Percentiles rank a stretch among this genome's conserved stretches.
Conservation (phyloP, 2,329 filamentous ascomycete genomes). For the Penicillium rolfsii region DNA sequence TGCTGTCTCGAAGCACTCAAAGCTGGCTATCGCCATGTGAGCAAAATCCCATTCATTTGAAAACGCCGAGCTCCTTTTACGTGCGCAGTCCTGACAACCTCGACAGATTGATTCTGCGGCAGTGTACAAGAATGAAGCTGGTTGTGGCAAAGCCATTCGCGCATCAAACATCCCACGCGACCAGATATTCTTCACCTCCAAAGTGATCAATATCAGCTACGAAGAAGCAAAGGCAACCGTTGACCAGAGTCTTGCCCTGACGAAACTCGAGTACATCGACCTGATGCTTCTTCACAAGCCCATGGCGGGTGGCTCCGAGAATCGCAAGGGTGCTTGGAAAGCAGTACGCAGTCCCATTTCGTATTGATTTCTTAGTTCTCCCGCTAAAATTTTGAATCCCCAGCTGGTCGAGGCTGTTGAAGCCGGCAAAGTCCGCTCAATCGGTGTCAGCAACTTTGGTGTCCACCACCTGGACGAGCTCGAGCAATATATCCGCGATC, state of each 20-base stretch:
- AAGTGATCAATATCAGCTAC: conserved; percentile 25
- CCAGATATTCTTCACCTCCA: conserved; percentile 70
- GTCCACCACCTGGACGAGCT: conserved; percentile 72
- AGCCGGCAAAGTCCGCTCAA: conserved; percentile 69
- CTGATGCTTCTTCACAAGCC: conserved; percentile 74
- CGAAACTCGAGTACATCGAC: conserved; percentile 73
- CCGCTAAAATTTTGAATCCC: background rate
- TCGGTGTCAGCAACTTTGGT: conserved; percentile 76
- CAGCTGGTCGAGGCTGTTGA: conserved; percentile 70
- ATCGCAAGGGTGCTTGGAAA: conserved; percentile 70
- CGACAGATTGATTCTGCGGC: conserved; percentile 57
- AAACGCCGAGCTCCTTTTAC: background rate
- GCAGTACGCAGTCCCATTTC: conserved; percentile 46
- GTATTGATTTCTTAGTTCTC: background rate
- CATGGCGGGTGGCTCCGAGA: conserved; percentile 65
- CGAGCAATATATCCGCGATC: conserved; percentile 46
- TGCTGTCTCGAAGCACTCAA: conserved; percentile 25
- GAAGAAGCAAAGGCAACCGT: conserved; percentile 64
- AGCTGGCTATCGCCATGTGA: conserved; percentile 27
- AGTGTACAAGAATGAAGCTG: conserved; percentile 69
- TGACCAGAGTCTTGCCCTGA: conserved; percentile 60
- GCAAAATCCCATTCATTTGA: background rate
- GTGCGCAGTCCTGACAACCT: background rate
- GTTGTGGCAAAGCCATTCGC: conserved; percentile 69
- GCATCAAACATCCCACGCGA: conserved; percentile 59